phyloP scores from a whole-genome alignment of 1,284 basidiomycete genomes.

The Rhodotorula sp. region DNA sequence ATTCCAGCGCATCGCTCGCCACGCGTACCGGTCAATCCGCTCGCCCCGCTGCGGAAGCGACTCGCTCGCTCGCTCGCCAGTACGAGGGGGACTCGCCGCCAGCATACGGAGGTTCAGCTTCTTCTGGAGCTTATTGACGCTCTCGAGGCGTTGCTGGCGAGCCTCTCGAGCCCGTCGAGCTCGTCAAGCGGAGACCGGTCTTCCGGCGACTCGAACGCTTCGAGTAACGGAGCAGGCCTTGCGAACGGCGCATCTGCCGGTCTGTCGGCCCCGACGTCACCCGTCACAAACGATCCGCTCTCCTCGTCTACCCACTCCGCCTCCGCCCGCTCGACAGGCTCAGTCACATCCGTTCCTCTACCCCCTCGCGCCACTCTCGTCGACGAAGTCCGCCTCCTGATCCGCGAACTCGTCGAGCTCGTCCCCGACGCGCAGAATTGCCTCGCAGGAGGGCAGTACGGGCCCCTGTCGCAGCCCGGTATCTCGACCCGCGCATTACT shows the following conservation, averaged over 20 bases:
- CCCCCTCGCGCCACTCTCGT: neutral
- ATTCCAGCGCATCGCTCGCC: neutral
- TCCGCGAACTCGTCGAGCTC: slow-evolving; percentile 35
- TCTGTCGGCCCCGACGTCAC: too few relatives aligned
- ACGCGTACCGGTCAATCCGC: slow-evolving; percentile 19
- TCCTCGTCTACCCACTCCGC: neutral
- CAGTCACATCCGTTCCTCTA: neutral
- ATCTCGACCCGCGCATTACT: slow-evolving; percentile 2
- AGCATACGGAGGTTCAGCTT: slow-evolving; percentile 35
- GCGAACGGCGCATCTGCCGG: too few relatives aligned
- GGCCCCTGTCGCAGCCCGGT: slow-evolving; percentile 22
- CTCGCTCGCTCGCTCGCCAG: slow-evolving; percentile 28
- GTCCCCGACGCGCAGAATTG: slow-evolving; percentile 34
- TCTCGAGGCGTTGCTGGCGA: slow-evolving; percentile 66
- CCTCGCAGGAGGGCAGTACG: slow-evolving; percentile 31
- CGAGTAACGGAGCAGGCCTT: neutral
- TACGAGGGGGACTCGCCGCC: neutral
- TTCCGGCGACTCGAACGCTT: neutral
- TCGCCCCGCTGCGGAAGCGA: slow-evolving; percentile 36
- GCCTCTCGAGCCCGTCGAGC: slow-evolving; percentile 59
- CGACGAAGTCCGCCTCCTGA: slow-evolving; percentile 33
- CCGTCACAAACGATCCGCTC: too few relatives aligned
- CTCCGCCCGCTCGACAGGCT: neutral
- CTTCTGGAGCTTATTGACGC: slow-evolving; percentile 64
- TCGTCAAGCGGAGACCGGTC: neutral